These are phyloP conservation scores for Athelia sp. DNA, from an alignment of 1,284 basidiomycete genomes.

Conservation along the genomic window DNA sequence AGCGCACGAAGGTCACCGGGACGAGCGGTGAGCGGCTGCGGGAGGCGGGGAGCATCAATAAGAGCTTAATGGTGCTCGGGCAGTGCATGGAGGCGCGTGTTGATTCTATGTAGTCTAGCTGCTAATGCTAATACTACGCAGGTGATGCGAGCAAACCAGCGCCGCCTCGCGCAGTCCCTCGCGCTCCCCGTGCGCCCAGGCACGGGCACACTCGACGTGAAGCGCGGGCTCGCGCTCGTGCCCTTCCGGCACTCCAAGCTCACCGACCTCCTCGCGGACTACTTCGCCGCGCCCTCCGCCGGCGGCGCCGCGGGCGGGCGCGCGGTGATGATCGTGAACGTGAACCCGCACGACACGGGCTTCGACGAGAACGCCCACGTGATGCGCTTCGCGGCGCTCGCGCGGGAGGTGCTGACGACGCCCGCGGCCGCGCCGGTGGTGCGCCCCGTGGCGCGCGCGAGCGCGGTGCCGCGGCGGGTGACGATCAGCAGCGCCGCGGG, in stretches of 20 bases:
- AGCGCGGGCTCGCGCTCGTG: conserved; percentile 74
- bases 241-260: conserved; percentile 96
- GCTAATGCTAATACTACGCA: background rate
- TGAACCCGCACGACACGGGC: conserved; percentile 97
- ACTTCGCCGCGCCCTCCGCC: conserved; percentile 90
- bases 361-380: conserved; percentile 98
- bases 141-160: conserved; percentile 85
- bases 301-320: no score
- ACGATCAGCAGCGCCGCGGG: conserved; percentile 62
- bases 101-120: conserved; percentile 26
- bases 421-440: conserved; percentile 54
- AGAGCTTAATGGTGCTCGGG: conserved; percentile 96
- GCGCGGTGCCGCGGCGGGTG: conserved; percentile 45
- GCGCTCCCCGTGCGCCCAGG: conserved; percentile 34
- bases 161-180: conserved; percentile 55
- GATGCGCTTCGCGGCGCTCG: conserved; percentile 95
- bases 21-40: conserved; percentile 88
- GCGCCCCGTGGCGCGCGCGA: background rate
- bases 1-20: conserved; percentile 90
- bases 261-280: conserved; percentile 95
- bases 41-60: conserved; percentile 98
- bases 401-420: conserved; percentile 82
- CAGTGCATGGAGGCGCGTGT: conserved; percentile 92
- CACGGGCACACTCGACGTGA: conserved; percentile 68
- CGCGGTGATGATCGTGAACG: conserved; percentile 91